These are phyloP conservation scores for Chytridium lagenaria DNA, from an alignment of 371 early-diverging fungal species.

Conservation along the genomic window DNA sequence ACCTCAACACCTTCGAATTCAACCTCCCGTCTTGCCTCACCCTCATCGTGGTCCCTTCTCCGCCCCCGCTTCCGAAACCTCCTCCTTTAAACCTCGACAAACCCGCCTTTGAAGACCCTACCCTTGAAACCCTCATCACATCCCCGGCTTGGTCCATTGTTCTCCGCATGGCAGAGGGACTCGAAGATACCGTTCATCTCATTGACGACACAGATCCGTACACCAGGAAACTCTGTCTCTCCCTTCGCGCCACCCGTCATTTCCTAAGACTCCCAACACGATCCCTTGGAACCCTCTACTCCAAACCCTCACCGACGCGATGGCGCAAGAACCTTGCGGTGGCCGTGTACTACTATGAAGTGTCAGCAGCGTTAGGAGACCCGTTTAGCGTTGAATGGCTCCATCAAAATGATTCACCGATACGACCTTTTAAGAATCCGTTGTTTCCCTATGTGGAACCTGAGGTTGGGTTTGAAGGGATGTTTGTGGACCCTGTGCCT, in stretches of 20 bases:
- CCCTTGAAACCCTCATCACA: not conserved
- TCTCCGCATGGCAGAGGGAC: constrained; percentile 9
- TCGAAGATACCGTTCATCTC: not conserved
- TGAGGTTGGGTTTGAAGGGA: no score
- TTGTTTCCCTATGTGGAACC: not conserved
- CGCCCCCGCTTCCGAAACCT: not conserved
- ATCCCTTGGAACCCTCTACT: not conserved
- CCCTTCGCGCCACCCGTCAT: constrained; percentile 7
- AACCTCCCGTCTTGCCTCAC: no score
- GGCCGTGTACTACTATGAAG: not conserved
- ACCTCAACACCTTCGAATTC: no score
- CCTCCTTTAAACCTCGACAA: not conserved
- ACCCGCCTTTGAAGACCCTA: not conserved
- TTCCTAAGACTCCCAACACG: not conserved
- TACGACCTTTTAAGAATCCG: not conserved
- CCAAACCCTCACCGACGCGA: not conserved
- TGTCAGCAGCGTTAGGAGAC: not conserved
- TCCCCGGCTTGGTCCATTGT: not conserved
- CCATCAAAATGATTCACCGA: not conserved
- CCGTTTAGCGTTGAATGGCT: not conserved
- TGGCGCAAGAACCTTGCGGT: not conserved
- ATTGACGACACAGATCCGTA: not conserved
- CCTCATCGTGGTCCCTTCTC: no score
- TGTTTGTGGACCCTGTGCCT: no score
- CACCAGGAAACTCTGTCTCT: not conserved